Percentiles rank a stretch among this genome's conserved stretches.
phyloP scores from a whole-genome alignment of 352 stramenopile species.

The Globisporangium echinulatum region DNA sequence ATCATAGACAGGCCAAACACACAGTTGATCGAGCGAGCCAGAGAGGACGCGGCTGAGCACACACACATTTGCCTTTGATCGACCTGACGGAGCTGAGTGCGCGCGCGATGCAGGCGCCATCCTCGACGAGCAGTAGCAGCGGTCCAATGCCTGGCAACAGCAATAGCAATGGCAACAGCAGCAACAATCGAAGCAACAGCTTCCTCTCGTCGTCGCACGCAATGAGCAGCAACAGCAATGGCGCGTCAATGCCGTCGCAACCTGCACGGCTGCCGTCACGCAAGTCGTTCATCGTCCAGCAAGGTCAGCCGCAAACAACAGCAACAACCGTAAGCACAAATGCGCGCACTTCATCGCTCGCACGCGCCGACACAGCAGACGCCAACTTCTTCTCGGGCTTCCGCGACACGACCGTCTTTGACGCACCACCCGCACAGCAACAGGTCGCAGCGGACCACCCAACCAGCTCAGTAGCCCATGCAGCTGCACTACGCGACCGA shows the following conservation, averaged over 20 bases:
- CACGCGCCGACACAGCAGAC: slow-evolving; percentile 37
- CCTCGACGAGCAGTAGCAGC: background rate
- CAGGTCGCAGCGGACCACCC: background rate
- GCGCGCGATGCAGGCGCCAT: slow-evolving; percentile 1
- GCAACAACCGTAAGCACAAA: slow-evolving; percentile 11
- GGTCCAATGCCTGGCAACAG: background rate
- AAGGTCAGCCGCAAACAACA: slow-evolving; percentile 17
- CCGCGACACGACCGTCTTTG: slow-evolving; percentile 11
- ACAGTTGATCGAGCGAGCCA: background rate
- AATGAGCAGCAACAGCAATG: slow-evolving; percentile 3
- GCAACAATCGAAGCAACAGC: slow-evolving; percentile 11
- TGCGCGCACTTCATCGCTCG: slow-evolving; percentile 3
- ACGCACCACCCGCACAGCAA: slow-evolving; percentile 6
- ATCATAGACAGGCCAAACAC: background rate
- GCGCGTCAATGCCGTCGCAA: slow-evolving; percentile 8
- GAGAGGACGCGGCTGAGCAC: background rate
- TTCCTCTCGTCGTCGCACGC: slow-evolving; percentile 12
- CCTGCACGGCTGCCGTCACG: slow-evolving; percentile 27
- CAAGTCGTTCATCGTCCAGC: slow-evolving; percentile 46
- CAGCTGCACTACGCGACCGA: slow-evolving; percentile 40
- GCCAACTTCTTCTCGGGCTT: slow-evolving; percentile 21
- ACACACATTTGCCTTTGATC: background rate
- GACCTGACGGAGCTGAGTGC: background rate
- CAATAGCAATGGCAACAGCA: background rate
- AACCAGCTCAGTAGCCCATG: slow-evolving; percentile 13